Evolutionary conservation across 345 rosid genomes (phyloP).

Genomic region (Stellera chamaejasme): DNA sequence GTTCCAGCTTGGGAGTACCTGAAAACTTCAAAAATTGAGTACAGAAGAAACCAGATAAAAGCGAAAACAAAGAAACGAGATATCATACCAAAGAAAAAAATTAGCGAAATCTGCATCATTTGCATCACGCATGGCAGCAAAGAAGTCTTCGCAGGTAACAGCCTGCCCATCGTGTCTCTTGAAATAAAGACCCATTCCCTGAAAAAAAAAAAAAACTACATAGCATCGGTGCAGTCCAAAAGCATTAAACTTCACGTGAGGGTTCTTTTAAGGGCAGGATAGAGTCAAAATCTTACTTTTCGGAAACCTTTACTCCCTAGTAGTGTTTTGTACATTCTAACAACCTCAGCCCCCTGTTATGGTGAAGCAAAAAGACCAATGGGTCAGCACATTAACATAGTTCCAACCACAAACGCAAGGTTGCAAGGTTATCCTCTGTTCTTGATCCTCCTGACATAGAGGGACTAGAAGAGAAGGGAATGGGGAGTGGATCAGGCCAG

Average conservation of each 20-base stretch:
- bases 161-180: slow-evolving; percentile 95
- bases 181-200: slow-evolving; percentile 98
- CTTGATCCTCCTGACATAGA: too few relatives aligned
- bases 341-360: slow-evolving; percentile 95
- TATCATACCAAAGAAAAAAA: slow-evolving; percentile 73
- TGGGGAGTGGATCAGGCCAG: neutral
- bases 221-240: slow-evolving; percentile 4
- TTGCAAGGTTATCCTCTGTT: too few relatives aligned
- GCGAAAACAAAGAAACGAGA: slow-evolving; percentile 1
- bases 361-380: slow-evolving; percentile 6
- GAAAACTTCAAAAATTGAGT: slow-evolving; percentile 13
- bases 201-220: slow-evolving; percentile 17
- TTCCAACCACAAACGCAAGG: slow-evolving; percentile 4
- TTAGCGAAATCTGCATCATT: slow-evolving; percentile 88
- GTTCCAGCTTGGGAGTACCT: slow-evolving; percentile 99
- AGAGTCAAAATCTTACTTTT: slow-evolving; percentile 41
- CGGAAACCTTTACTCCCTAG: slow-evolving; percentile 86
- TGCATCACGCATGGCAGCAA: slow-evolving; percentile 94
- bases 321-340: slow-evolving; percentile 98
- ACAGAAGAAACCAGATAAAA: slow-evolving; percentile 9
- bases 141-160: slow-evolving; percentile 95
- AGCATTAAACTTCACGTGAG: slow-evolving; percentile 4
- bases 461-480: neutral
- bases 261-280: neutral
- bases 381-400: slow-evolving; percentile 11